Base-by-base conservation (phyloP, 108 stramenopile species). In the Poteriospumella lacustris region DNA sequence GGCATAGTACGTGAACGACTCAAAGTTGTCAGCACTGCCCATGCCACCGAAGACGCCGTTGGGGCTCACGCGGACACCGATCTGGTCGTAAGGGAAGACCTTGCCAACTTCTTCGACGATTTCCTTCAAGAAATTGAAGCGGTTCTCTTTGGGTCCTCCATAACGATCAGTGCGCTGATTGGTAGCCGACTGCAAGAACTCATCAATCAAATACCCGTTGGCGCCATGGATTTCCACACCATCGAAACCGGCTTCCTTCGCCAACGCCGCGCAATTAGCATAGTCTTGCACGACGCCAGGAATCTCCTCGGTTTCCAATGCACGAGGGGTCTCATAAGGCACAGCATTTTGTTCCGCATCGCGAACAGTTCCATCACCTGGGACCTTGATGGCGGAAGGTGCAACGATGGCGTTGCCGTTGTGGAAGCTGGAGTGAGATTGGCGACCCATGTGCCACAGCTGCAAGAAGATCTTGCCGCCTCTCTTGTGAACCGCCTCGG, bases 151-250 rank as follows among this genome's bases (percentile, higher is more conserved):
- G n/a, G n/a, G n/a, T n/a, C 89, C 87, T 12, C 87, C 89, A 43
- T 88, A 89, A 47, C 79, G 68, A 58, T 88, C 89, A 15, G 72
- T 82, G 31, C 89, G 86, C 24, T 26, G 24, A 78, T 88, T 88
- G 58, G 77, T 81, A 26, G 62, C 34, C 38, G 85, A 76, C 42
- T 83, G 79, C 5, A 90, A 69, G 60, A 90, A 90, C 43, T 83
- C 78, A 34, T 87, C 86, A 44, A 90, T 68, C 68, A 90, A 68
- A 56, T 90, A 90, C n/a, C 89, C 89, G 59, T 90, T 85, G 62
- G 87, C 80, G n/a, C 39, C 75, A 79, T 89, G 89, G 43, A 89
- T 38, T 68, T 88, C 86, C 34, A 89, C 68, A 56, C 87, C 87
- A 68, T 89, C 89, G 68, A 89, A 89, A 41, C 89, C 89, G 40